Percentiles rank a stretch among this genome's conserved stretches.
Evolutionary conservation across 192 early-diverging fungal species (phyloP).

Genomic region (Coemansia sp.): DNA sequence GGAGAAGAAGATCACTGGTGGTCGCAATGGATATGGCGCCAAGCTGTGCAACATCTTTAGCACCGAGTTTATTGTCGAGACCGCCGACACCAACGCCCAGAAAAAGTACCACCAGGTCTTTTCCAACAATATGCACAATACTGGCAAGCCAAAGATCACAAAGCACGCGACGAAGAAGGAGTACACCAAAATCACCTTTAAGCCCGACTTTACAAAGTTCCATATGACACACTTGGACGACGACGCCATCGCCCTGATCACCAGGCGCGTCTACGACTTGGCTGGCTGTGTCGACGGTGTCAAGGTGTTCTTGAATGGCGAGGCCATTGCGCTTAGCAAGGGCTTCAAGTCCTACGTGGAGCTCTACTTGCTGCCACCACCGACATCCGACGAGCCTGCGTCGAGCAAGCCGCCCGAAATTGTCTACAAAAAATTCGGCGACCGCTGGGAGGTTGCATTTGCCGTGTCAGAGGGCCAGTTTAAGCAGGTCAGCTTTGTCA

Average conservation of each 20-base stretch:
- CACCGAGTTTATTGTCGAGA: constrained; percentile 91
- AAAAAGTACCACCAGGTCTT: constrained; percentile 85
- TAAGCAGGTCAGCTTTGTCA: constrained; percentile 94
- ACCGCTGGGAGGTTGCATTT: constrained; percentile 93
- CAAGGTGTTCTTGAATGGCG: constrained; percentile 86
- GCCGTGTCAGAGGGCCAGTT: constrained; percentile 93
- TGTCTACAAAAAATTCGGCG: constrained; percentile 73
- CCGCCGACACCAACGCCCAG: constrained; percentile 67
- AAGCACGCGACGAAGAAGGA: constrained; percentile 65
- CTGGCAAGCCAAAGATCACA: constrained; percentile 71
- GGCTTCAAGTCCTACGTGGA: constrained; percentile 89
- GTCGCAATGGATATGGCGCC: constrained; percentile 90
- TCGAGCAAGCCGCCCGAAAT: constrained; percentile 45
- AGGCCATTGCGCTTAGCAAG: constrained; percentile 70
- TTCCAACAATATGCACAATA: constrained; percentile 86
- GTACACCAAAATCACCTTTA: constrained; percentile 91
- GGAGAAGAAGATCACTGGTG: constrained; percentile 93
- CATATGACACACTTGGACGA: constrained; percentile 82
- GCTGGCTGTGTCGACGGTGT: constrained; percentile 81
- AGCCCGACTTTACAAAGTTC: constrained; percentile 90
- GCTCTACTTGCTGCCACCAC: constrained; percentile 61
- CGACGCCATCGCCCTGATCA: constrained; percentile 82
- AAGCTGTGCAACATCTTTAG: constrained; percentile 98
- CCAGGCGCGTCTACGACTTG: constrained; percentile 91
- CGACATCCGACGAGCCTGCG: constrained; percentile 13